These are phyloP conservation scores for Penicillium sp. DNA, from an alignment of 2,329 filamentous ascomycete genomes.

Conservation along the genomic window DNA sequence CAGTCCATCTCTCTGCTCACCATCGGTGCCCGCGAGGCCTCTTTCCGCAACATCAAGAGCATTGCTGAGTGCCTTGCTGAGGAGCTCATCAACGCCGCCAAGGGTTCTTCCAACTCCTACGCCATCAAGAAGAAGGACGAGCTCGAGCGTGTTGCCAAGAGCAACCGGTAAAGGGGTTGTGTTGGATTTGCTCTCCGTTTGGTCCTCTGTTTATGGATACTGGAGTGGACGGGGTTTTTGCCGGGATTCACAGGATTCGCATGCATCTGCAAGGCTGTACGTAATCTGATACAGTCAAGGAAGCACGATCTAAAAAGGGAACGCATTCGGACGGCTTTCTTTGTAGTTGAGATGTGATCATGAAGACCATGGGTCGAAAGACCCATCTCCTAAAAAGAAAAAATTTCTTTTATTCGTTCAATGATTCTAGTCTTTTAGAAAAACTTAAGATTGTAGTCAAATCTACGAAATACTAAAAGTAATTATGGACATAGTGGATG, in stretches of 20 bases:
- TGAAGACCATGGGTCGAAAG: constrained; percentile 35
- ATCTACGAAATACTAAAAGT: not conserved
- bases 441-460: not conserved
- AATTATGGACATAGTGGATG: not conserved
- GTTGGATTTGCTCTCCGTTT: constrained; percentile 42
- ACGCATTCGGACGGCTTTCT: constrained; percentile 41
- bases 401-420: constrained; percentile 22
- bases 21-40: constrained; percentile 96
- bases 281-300: constrained; percentile 40
- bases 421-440: not conserved
- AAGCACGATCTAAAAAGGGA: constrained; percentile 40
- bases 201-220: constrained; percentile 41
- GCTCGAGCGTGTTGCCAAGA: constrained; percentile 99
- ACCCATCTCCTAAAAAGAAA: constrained; percentile 29
- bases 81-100: constrained; percentile 99
- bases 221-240: constrained; percentile 42
- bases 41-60: constrained; percentile 99
- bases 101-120: constrained; percentile 99
- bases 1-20: constrained; percentile 99
- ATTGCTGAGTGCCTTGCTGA: constrained; percentile 99
- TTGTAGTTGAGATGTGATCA: constrained; percentile 47
- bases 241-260: constrained; percentile 43
- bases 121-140: constrained; percentile 99
- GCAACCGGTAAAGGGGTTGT: constrained; percentile 85
- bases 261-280: constrained; percentile 45